phyloP scores from a whole-genome alignment of 2,329 filamentous ascomycete genomes.

The Fusarium caatingaense region DNA sequence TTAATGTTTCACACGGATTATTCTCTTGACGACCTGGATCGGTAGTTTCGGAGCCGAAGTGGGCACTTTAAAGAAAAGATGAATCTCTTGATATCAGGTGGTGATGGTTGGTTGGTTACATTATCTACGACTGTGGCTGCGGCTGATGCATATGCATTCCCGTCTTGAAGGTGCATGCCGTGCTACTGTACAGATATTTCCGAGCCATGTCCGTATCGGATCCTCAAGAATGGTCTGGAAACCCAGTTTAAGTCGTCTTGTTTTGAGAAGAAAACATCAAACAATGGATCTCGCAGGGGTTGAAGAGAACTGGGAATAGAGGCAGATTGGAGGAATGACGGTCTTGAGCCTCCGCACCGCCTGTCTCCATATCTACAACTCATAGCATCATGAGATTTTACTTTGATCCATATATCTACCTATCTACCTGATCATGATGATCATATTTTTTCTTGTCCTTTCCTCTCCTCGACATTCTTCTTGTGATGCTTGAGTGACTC shows the following conservation, averaged over 20 bases:
- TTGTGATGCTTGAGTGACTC: not conserved
- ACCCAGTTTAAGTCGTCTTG: conserved; percentile 22
- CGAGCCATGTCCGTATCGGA: conserved; percentile 38
- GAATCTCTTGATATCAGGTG: conserved; percentile 9
- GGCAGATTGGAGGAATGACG: conserved; percentile 21
- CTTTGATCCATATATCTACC: not conserved
- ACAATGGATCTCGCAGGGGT: conserved; percentile 24
- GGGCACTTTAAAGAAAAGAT: conserved; percentile 10
- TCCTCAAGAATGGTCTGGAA: conserved; percentile 10
- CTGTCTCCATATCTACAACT: not conserved
- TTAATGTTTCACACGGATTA: conserved; percentile 17
- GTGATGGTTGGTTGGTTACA: not conserved
- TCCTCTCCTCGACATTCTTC: not conserved
- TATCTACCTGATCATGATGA: not conserved
- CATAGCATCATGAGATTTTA: not conserved
- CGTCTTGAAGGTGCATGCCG: conserved; percentile 28
- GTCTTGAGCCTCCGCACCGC: conserved; percentile 28
- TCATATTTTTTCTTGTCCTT: not conserved
- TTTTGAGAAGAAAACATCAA: conserved; percentile 31
- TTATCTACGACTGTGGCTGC: conserved; percentile 22
- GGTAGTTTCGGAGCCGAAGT: conserved; percentile 38
- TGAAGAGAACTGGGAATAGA: conserved; percentile 19
- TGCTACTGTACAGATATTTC: conserved; percentile 16
- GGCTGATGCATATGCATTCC: not conserved
- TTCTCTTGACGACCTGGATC: conserved; percentile 16